These are phyloP conservation scores for Salinomyces thailandicus DNA, from an alignment of 2,329 filamentous ascomycete species.

Conservation along the genomic window DNA sequence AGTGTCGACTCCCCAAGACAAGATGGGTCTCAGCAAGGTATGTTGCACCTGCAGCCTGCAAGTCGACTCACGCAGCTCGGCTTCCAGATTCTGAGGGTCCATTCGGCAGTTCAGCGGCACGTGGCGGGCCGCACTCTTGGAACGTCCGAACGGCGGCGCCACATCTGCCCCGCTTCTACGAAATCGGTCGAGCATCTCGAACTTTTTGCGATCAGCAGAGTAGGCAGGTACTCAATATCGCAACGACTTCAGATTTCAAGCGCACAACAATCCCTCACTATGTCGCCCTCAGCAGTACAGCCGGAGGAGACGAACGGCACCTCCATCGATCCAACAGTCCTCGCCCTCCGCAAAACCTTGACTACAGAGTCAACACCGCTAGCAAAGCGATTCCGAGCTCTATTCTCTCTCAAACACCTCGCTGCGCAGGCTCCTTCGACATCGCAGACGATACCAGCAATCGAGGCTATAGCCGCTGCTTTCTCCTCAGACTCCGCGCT, in stretches of 20 bases:
- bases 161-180: background rate
- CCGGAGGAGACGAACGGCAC: background rate
- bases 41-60: too few species aligned
- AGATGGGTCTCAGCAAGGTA: too few species aligned
- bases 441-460: conserved; percentile 50
- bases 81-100: too few species aligned
- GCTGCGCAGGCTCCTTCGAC: conserved; percentile 55
- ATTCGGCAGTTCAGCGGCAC: too few species aligned
- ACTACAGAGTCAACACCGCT: conserved; percentile 72
- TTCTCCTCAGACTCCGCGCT: conserved; percentile 79
- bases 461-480: conserved; percentile 75
- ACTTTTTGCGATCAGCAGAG: too few species aligned
- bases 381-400: conserved; percentile 81
- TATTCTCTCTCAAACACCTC: conserved; percentile 94
- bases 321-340: conserved; percentile 39
- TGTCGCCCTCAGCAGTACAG: conserved; percentile 5
- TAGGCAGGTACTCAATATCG: too few species aligned
- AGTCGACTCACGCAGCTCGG: too few species aligned
- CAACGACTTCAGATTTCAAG: background rate
- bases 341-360: conserved; percentile 62
- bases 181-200: conserved; percentile 1
- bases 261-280: background rate
- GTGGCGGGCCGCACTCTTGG: too few species aligned
- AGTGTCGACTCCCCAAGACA: too few species aligned
- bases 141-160: too few species aligned